Conservation (phyloP, 768 basidiomycete species). For the Boletus huronensis region DNA sequence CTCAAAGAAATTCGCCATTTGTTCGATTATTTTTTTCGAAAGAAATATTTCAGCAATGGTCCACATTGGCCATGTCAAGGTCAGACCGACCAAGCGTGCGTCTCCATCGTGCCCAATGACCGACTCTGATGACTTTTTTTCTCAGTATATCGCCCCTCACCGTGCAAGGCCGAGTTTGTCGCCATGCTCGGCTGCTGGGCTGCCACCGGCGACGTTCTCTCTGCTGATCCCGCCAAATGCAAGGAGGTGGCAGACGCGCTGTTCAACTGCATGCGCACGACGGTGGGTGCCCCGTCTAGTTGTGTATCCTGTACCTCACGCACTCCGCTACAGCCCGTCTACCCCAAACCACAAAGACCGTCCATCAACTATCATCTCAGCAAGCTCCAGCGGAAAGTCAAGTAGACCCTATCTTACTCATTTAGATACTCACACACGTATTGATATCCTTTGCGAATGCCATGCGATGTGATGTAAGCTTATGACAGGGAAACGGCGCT, state of each 20-base stretch:
- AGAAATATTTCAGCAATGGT: constrained; percentile 35
- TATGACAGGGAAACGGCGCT: constrained; percentile 6
- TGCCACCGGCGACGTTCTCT: constrained; percentile 59
- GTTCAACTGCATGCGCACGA: constrained; percentile 81
- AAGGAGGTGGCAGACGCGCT: constrained; percentile 55
- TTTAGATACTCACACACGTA: constrained; percentile 17
- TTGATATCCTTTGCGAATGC: constrained; percentile 13
- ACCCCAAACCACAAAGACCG: constrained; percentile 63
- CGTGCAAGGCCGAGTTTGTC: constrained; percentile 51
- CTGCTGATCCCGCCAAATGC: constrained; percentile 46
- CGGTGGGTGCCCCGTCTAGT: constrained; percentile 48
- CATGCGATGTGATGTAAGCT: constrained; percentile 19
- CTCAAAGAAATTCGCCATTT: neutral
- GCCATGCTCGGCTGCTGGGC: constrained; percentile 89
- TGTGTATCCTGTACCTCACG: neutral
- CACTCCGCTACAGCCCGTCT: constrained; percentile 50
- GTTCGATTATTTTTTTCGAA: too few species aligned
- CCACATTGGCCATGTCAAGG: constrained; percentile 79
- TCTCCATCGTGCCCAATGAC: neutral
- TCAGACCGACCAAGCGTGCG: constrained; percentile 71
- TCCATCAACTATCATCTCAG: constrained; percentile 91
- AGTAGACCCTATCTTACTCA: constrained; percentile 41
- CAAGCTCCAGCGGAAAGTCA: constrained; percentile 69
- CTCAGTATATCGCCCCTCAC: constrained; percentile 10
- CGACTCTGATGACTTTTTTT: neutral